Base-by-base conservation (phyloP, 164 flowering plant genomes). In the Houttuynia cordata region DNA sequence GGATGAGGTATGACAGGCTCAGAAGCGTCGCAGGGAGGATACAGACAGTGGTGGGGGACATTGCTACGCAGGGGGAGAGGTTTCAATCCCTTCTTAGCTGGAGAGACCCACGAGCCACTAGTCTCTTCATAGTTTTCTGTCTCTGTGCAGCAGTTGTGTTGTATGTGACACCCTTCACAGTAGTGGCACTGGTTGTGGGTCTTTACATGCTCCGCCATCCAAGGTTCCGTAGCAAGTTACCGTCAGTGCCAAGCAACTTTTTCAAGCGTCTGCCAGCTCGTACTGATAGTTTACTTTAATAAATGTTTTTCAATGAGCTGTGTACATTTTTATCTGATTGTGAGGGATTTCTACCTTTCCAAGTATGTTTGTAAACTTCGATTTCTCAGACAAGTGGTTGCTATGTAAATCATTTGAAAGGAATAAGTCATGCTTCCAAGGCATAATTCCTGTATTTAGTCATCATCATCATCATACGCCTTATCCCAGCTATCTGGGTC, bases 41-140 rank as follows among this genome's bases (percentile, higher is more conserved):
- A 22, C 83, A 80, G 59, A 78, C 84, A 7, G 78, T 80, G 23
- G 80, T 78, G 8, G 84, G 82, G 1, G 84, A 80, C 68, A 67
- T 80, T 22, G 84, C 84, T n/a, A 78, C 82, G 47, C 84, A 80
- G 25, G 84, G 84, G 24, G 84, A 80, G 75, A 76, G 84, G 51
- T 42, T 80, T 24, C 80, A 76, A 70, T 70, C 80, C 21, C 59
- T 78, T 62, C 74, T 80, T 4, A 74, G 82, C 57, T 78, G 84
- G 84, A 74, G 84, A 63, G 84, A 80, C 58, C 80, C 84, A 51
- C 72, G 84, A 64, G 84, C 82, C 24, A 78, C 79, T 13, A 69
- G 77, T 56, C 73, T 80, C 1, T 80, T 76, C 75, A 64, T 73
- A 34, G 37, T 74, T 25, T 78, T 80, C 57, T 70, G 82, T 25